Evolutionary conservation across 371 early-diverging fungal genomes (phyloP).

Genomic region (Mucor mucedo): DNA sequence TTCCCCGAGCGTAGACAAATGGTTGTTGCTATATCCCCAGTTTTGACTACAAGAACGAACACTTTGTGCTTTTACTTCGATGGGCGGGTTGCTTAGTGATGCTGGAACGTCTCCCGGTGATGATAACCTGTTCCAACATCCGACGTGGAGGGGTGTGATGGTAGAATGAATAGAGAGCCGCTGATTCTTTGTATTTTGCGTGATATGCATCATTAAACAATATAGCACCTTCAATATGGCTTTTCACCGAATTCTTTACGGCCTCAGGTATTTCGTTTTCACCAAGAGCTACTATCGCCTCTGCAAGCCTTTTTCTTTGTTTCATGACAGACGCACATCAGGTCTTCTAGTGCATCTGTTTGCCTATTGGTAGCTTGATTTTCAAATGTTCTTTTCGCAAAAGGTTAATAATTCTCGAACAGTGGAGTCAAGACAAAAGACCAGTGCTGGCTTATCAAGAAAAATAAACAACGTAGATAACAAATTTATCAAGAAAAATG

Average conservation of each 20-base stretch:
- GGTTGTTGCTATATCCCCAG: slow-evolving; percentile 7
- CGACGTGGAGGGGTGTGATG: slow-evolving; percentile 1
- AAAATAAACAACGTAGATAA: slow-evolving; percentile 4
- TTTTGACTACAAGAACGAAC: slow-evolving; percentile 11
- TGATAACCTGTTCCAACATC: neutral
- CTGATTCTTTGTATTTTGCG: slow-evolving; percentile 10
- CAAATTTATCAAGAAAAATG: slow-evolving; percentile 1
- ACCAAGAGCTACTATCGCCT: slow-evolving; percentile 6
- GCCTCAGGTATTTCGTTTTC: slow-evolving; percentile 7
- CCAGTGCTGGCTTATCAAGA: slow-evolving; percentile 5
- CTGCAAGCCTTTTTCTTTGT: slow-evolving; percentile 4
- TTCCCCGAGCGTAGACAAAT: slow-evolving; percentile 9
- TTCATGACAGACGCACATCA: slow-evolving; percentile 14
- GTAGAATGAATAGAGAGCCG: slow-evolving; percentile 4
- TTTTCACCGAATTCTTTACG: neutral
- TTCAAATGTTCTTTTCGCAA: slow-evolving; percentile 2
- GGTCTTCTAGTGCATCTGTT: slow-evolving; percentile 8
- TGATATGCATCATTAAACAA: slow-evolving; percentile 4
- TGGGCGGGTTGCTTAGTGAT: slow-evolving; percentile 6
- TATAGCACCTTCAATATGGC: slow-evolving; percentile 7
- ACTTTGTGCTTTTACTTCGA: slow-evolving; percentile 9
- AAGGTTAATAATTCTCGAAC: neutral
- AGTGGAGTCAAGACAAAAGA: neutral
- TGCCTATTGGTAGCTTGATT: slow-evolving; percentile 4
- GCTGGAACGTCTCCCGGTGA: slow-evolving; percentile 4